Evolutionary conservation across 2,329 filamentous ascomycete genomes (phyloP).

Genomic region (Diplocarpon mali): DNA sequence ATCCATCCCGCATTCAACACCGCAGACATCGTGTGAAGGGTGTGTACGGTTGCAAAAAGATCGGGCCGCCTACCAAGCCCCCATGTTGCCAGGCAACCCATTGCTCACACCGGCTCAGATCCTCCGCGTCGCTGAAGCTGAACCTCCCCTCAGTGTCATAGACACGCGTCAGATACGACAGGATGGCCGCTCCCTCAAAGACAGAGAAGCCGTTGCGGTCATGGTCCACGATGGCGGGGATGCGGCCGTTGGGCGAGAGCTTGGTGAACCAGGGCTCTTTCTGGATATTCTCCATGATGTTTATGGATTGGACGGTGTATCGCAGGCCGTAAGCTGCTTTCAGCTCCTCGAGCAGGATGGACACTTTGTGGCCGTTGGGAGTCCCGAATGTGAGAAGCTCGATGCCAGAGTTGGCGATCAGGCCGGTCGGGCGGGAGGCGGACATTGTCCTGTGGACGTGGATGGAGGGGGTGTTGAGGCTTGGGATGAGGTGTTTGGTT

Average conservation of each 20-base stretch:
- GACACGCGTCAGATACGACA: conserved; percentile 60
- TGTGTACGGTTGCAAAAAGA: not conserved
- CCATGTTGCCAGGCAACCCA: conserved; percentile 53
- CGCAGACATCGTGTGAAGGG: too few relatives aligned
- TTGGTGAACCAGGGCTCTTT: conserved; percentile 57
- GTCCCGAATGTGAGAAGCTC: conserved; percentile 51
- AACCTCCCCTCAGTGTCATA: conserved; percentile 62
- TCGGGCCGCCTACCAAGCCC: conserved; percentile 11
- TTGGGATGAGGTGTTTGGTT: conserved; percentile 13
- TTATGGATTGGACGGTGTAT: conserved; percentile 47
- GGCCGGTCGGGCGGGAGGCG: conserved; percentile 35
- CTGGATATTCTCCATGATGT: conserved; percentile 51
- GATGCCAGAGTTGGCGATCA: conserved; percentile 51
- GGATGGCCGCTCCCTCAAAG: conserved; percentile 66
- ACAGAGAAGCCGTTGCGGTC: conserved; percentile 50
- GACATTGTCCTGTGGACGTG: conserved; percentile 15
- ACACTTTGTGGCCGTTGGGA: conserved; percentile 45
- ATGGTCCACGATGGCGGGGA: conserved; percentile 56
- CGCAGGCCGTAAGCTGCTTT: conserved; percentile 51
- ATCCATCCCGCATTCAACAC: too few relatives aligned
- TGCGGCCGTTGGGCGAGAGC: conserved; percentile 52
- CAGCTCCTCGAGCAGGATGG: conserved; percentile 54
- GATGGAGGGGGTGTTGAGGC: not conserved
- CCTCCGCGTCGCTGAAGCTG: conserved; percentile 43
- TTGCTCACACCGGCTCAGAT: conserved; percentile 38